Evolutionary conservation across 176 grass and related monocot genomes (phyloP).

Genomic region (Aegilops bicornis): DNA sequence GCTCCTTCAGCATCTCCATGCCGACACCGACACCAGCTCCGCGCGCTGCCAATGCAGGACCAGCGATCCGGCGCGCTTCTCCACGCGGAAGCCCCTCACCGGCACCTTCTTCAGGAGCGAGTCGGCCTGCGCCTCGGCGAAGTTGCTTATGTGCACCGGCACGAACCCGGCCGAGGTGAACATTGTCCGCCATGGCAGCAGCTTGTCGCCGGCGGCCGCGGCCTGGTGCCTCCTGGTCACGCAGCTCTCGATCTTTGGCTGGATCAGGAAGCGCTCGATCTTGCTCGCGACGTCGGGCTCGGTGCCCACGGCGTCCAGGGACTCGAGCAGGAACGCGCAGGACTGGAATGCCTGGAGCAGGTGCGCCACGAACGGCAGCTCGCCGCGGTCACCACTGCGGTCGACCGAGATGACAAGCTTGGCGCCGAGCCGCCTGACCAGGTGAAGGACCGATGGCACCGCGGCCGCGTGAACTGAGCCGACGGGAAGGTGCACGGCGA

Average conservation of each 20-base stretch:
- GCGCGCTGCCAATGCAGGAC: constrained; percentile 64
- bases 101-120: constrained; percentile 70
- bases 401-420: constrained; percentile 70
- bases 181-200: constrained; percentile 50
- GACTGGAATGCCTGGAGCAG: constrained; percentile 68
- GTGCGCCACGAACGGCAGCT: constrained; percentile 60
- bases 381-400: constrained; percentile 46
- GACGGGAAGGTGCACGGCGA: constrained; percentile 70
- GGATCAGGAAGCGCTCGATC: constrained; percentile 72
- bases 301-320: constrained; percentile 65
- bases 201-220: constrained; percentile 25
- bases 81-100: constrained; percentile 70
- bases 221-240: constrained; percentile 47
- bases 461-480: constrained; percentile 34
- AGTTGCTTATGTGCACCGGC: constrained; percentile 68
- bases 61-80: constrained; percentile 62
- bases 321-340: constrained; percentile 60
- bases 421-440: constrained; percentile 60
- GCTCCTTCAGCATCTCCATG: constrained; percentile 59
- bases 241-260: constrained; percentile 52
- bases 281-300: constrained; percentile 39
- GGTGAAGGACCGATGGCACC: constrained; percentile 54
- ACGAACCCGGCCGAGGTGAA: constrained; percentile 62
- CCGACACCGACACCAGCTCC: constrained; percentile 59
- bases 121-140: constrained; percentile 69